Conservation (phyloP, 2,329 filamentous ascomycete species). For the Whalleya microplaca region DNA sequence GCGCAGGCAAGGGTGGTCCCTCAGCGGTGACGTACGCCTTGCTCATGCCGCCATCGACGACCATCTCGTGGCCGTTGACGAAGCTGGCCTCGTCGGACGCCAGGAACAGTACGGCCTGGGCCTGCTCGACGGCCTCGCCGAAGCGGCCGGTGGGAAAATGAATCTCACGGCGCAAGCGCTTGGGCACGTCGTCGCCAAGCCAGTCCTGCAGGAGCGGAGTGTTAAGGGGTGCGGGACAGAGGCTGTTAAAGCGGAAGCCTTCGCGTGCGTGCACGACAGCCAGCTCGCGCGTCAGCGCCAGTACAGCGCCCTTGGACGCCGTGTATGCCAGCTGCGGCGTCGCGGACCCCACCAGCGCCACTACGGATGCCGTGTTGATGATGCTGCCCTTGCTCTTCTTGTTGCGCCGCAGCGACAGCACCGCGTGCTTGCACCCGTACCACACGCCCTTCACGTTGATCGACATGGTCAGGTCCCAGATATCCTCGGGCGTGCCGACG, state of each 20-base stretch:
- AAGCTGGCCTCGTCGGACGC: slow-evolving; percentile 89
- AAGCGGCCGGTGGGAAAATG: slow-evolving; percentile 90
- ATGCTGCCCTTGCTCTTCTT: slow-evolving; percentile 79
- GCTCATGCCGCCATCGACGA: slow-evolving; percentile 94
- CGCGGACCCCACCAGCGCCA: slow-evolving; percentile 83
- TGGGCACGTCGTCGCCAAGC: slow-evolving; percentile 83
- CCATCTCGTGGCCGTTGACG: slow-evolving; percentile 89
- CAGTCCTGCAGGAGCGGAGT: slow-evolving; percentile 91
- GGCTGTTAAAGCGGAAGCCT: slow-evolving; percentile 84
- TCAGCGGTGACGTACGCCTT: slow-evolving; percentile 82
- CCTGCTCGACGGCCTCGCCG: slow-evolving; percentile 92
- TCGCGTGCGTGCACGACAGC: slow-evolving; percentile 92
- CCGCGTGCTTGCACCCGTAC: slow-evolving; percentile 92
- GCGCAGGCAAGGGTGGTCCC: slow-evolving; percentile 57
- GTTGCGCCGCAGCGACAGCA: slow-evolving; percentile 78
- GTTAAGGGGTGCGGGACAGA: slow-evolving; percentile 91
- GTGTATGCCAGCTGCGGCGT: slow-evolving; percentile 93
- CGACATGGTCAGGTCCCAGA: slow-evolving; percentile 91
- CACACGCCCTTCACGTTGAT: slow-evolving; percentile 99
- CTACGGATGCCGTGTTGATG: slow-evolving; percentile 91
- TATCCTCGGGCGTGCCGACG: slow-evolving; percentile 80
- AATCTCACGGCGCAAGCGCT: slow-evolving; percentile 81
- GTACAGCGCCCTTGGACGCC: slow-evolving; percentile 88
- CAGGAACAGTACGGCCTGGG: slow-evolving; percentile 84
- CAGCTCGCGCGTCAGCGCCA: slow-evolving; percentile 87